Base-by-base conservation (phyloP, 148 eudicot genomes). In the Arbutus unedo region DNA sequence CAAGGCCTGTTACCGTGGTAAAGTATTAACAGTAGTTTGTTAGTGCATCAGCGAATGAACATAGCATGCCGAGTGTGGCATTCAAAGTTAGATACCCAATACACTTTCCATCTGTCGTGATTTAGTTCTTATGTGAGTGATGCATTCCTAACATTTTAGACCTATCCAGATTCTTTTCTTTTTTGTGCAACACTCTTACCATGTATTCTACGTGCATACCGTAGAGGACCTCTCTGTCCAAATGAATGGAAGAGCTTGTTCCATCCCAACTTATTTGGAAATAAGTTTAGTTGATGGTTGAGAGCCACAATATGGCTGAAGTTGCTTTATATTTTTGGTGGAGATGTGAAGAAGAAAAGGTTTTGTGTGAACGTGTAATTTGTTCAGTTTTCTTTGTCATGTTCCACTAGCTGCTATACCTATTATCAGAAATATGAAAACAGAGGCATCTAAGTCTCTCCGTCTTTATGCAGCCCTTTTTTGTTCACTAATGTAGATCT, bases 331-430 rank as follows among this genome's bases (percentile, higher is more conserved):
- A 23, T 41, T 11, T 66, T 10, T 66, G 71, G 44, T 10, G 71
- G 71, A 66, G 71, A 66, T 66, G 25, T 66, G 71, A 15, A 66
- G 44, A 5, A 66, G 14, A 21, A 31, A 6, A 66, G 71, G 25
- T 66, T 62, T 9, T 5, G 11, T 66, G 43, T 13, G 43, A 66
- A 16, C 41, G 23, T 64, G 70, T 66, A 11, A 31, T 43, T 31
- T 66, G 71, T 25, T 41, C 71, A 66, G 71, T 25, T 66, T 66
- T 66, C 16, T 62, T 21, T 77, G 48, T 38, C 41, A 18, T 54
- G 80, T 41, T 77, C 31, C 56, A 9, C 38, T 38, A 41, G 80
- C 64, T 54, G 44, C 66, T 77, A n/a, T 7, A 54, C 23, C 79
- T 16, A 76, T 51, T 16, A 41, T 77, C 60, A 54, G 23, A 50